Evolutionary conservation across 2,329 filamentous ascomycete species (phyloP).

Genomic region (Catunica adiposa): DNA sequence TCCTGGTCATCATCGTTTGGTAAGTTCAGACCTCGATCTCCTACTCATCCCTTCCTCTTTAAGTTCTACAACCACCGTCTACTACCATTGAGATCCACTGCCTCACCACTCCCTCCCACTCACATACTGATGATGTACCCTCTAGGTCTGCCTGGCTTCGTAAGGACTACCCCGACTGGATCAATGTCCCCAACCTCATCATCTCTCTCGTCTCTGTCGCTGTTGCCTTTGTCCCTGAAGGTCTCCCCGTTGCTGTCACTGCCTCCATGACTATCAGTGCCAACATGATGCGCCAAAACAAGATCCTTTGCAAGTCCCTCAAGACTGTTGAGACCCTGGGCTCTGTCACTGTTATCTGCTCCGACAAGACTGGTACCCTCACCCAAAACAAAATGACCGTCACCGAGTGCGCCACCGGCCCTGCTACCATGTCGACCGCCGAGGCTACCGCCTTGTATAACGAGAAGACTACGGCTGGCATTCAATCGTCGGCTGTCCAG

Average conservation of each 20-base stretch:
- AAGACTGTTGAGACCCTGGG: constrained; percentile 95
- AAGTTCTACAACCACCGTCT: constrained; percentile 43
- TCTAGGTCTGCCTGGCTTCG: constrained; percentile 65
- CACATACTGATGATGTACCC: constrained; percentile 37
- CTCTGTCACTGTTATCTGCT: constrained; percentile 98
- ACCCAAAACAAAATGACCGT: constrained; percentile 99
- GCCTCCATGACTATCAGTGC: constrained; percentile 92
- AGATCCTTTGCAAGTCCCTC: constrained; percentile 87
- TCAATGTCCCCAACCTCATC: constrained; percentile 85
- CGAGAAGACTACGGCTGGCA: constrained; percentile 16
- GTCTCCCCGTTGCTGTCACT: constrained; percentile 92
- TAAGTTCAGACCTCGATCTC: constrained; percentile 61
- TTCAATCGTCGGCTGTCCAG: constrained; percentile 55
- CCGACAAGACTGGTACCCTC: constrained; percentile 94
- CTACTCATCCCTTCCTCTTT: constrained; percentile 19
- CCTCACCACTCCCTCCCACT: too few species aligned
- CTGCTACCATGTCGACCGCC: constrained; percentile 70
- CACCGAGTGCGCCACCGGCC: constrained; percentile 75
- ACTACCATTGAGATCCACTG: too few species aligned
- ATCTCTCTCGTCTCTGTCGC: constrained; percentile 59
- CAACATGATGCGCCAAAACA: constrained; percentile 96
- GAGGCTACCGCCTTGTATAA: constrained; percentile 39
- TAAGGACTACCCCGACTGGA: constrained; percentile 97
- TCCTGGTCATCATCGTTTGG: constrained; percentile 91
- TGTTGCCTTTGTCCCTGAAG: constrained; percentile 93